These are phyloP conservation scores for Nakazawaea ishiwadae DNA, from an alignment of 805 yeast genomes.

Conservation along the genomic window DNA sequence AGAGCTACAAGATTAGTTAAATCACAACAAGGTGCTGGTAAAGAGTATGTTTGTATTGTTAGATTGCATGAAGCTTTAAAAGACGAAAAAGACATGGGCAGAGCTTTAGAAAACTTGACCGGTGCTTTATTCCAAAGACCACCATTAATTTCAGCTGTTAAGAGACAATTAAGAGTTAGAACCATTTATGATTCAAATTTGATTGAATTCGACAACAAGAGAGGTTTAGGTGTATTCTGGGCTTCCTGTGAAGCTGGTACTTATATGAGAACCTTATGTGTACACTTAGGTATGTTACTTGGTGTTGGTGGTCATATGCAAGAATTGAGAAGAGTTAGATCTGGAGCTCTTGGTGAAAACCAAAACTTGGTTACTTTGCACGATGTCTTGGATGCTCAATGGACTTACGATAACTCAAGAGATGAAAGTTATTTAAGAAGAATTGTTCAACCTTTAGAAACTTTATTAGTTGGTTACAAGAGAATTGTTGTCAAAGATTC, in stretches of 20 bases:
- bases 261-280: conserved; percentile 98
- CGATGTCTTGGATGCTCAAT: conserved; percentile 97
- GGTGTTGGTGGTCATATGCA: conserved; percentile 99
- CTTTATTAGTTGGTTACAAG: conserved; percentile 90
- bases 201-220: conserved; percentile 93
- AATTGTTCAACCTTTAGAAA: conserved; percentile 91
- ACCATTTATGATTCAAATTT: conserved; percentile 95
- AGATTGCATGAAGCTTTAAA: conserved; percentile 91
- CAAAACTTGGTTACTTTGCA: conserved; percentile 94
- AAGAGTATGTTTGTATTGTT: conserved; percentile 97
- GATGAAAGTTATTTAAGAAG: conserved; percentile 95
- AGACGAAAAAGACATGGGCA: conserved; percentile 81
- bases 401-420: conserved; percentile 94
- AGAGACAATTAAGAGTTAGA: conserved; percentile 97
- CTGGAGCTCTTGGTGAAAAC: conserved; percentile 89
- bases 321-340: conserved; percentile 97
- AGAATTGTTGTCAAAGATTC: conserved; percentile 89
- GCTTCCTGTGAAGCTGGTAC: conserved; percentile 99
- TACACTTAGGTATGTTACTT: conserved; percentile 94
- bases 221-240: conserved; percentile 98
- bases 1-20: conserved; percentile 97
- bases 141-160: conserved; percentile 97
- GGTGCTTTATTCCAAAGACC: conserved; percentile 99
- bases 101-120: conserved; percentile 87
- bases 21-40: conserved; percentile 99